Conservation (phyloP, 1,139 yeast species). For the Yamadazyma aaseri region DNA sequence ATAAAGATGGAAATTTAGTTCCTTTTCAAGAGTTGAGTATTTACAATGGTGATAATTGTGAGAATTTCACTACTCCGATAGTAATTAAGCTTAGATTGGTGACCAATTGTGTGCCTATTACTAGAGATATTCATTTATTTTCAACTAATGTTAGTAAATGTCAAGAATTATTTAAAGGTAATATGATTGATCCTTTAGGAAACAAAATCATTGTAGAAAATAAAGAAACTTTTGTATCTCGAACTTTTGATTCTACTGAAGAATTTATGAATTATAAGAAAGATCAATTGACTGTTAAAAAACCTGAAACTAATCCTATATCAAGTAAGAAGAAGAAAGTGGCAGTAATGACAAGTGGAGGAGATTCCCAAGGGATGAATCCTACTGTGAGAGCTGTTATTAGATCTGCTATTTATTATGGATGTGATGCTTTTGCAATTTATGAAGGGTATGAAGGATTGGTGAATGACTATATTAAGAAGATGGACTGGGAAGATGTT, state of each 20-base stretch:
- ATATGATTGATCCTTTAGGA: constrained; percentile 16
- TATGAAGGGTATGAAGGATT: constrained; percentile 80
- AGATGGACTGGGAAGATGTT: constrained; percentile 77
- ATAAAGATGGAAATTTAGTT: constrained; percentile 43
- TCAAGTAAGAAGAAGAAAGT: constrained; percentile 43
- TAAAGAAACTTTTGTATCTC: constrained; percentile 6
- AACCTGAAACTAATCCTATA: not conserved
- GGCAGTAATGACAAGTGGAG: constrained; percentile 86
- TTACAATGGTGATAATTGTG: constrained; percentile 50
- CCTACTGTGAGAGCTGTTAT: constrained; percentile 81
- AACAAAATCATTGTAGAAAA: constrained; percentile 12
- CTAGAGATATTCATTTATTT: constrained; percentile 48
- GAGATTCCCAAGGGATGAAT: constrained; percentile 87
- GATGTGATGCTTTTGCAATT: constrained; percentile 71
- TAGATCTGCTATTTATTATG: constrained; percentile 67
- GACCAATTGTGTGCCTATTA: constrained; percentile 14
- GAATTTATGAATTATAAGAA: constrained; percentile 13
- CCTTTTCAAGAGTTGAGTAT: constrained; percentile 60
- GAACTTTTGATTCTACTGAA: constrained; percentile 5
- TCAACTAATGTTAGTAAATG: constrained; percentile 46
- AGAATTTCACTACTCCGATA: constrained; percentile 28
- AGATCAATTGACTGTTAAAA: constrained; percentile 3
- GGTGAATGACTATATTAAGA: constrained; percentile 55
- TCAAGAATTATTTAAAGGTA: constrained; percentile 27
- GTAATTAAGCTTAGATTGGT: constrained; percentile 59